These are phyloP conservation scores for Grammothele lineata DNA, from an alignment of 768 basidiomycete genomes.

Conservation along the genomic window DNA sequence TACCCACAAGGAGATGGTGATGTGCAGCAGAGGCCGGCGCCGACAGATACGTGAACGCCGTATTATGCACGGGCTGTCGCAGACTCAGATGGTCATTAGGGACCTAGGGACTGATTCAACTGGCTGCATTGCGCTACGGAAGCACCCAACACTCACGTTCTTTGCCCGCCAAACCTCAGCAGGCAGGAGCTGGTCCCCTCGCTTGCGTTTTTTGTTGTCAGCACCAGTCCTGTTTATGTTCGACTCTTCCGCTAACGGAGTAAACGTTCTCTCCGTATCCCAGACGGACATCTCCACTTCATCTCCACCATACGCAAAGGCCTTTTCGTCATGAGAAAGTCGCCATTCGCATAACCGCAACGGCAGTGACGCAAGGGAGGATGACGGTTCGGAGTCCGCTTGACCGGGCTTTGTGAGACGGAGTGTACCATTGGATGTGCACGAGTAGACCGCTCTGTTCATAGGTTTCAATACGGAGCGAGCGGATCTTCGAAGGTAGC, in stretches of 20 bases:
- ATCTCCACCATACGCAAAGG: slow-evolving; percentile 80
- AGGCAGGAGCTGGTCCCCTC: slow-evolving; percentile 52
- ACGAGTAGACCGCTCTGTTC: slow-evolving; percentile 53
- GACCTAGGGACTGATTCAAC: slow-evolving; percentile 35
- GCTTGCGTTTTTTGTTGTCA: slow-evolving; percentile 52
- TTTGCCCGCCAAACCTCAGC: slow-evolving; percentile 84
- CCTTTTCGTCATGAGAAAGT: slow-evolving; percentile 43
- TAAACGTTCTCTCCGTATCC: slow-evolving; percentile 61
- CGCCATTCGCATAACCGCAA: slow-evolving; percentile 68
- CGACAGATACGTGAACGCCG: slow-evolving; percentile 57
- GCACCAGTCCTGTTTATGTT: slow-evolving; percentile 14
- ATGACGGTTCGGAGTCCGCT: slow-evolving; percentile 19
- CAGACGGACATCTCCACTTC: slow-evolving; percentile 84
- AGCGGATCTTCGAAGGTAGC: slow-evolving; percentile 15
- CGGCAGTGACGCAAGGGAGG: slow-evolving; percentile 45
- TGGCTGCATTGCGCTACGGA: no score
- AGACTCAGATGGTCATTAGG: slow-evolving; percentile 73
- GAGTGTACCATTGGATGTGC: slow-evolving; percentile 74
- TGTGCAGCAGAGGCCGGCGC: slow-evolving; percentile 30
- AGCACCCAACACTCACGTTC: slow-evolving; percentile 48
- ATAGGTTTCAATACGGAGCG: not conserved
- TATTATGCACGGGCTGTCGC: slow-evolving; percentile 75
- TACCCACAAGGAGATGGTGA: slow-evolving; percentile 65
- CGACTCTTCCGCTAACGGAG: slow-evolving; percentile 18
- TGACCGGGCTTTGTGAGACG: slow-evolving; percentile 38